Evolutionary conservation across 2,329 filamentous ascomycete species (phyloP).

Genomic region (Trichoderma sp.): DNA sequence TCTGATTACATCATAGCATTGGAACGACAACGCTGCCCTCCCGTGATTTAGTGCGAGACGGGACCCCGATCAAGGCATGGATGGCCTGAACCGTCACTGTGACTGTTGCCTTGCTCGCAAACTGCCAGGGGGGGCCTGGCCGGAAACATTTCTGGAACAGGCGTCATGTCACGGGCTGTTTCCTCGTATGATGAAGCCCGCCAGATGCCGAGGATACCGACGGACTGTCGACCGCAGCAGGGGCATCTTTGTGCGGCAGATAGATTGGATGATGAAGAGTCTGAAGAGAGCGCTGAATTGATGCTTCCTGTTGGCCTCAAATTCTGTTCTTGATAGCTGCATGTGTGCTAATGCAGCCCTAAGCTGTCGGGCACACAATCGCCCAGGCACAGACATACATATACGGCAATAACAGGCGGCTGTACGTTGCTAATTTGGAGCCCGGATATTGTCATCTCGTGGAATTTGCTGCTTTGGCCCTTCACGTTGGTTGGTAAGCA

Average conservation of each 20-base stretch:
- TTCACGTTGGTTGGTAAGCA: not conserved
- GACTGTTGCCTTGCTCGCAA: not conserved
- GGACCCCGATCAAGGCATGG: not conserved
- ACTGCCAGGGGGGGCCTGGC: not conserved
- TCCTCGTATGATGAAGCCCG: constrained; percentile 1
- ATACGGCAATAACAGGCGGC: too few relatives aligned
- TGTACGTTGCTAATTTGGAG: too few relatives aligned
- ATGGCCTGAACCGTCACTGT: not conserved
- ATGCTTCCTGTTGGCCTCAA: too few relatives aligned
- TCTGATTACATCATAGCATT: constrained; percentile 22
- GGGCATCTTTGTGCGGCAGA: too few relatives aligned
- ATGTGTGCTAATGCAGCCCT: too few relatives aligned
- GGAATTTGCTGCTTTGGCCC: too few relatives aligned
- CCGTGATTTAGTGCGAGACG: not conserved
- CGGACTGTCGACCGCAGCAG: too few relatives aligned
- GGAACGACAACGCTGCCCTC: not conserved
- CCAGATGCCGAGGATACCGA: not conserved
- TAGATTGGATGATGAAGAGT: not conserved
- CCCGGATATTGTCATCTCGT: too few relatives aligned
- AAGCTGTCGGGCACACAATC: too few relatives aligned
- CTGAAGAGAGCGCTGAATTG: too few relatives aligned
- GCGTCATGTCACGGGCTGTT: not conserved
- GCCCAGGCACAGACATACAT: too few relatives aligned
- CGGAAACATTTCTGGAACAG: constrained; percentile 1
- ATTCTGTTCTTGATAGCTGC: too few relatives aligned